Base-by-base conservation (phyloP, 257 asterid genomes). In the Phtheirospermum japonicum region DNA sequence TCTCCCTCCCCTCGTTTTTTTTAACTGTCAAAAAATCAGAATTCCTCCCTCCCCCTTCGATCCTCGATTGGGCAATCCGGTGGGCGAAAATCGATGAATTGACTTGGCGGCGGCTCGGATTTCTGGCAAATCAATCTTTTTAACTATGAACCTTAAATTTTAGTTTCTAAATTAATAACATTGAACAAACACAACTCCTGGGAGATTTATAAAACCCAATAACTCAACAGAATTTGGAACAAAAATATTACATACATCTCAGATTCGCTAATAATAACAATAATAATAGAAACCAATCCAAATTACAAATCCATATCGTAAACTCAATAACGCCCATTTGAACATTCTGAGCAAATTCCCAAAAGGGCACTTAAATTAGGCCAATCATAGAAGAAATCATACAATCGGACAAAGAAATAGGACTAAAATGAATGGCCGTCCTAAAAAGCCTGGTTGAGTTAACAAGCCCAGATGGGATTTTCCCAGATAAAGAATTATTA, bases 391-490 rank as follows among this genome's bases (percentile, higher is more conserved):
- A n/a, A n/a, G n/a, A 49, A 52, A 31, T 31, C 34, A 31, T 31
- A 31, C 4, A 31, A 31, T 31, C 18, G 59, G 55, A 37, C 34
- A 31, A 62, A 40, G 51, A 65, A 61, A 51, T 17, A 19, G 26
- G 57, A 64, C 34, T n/a, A n/a, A 31, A 31, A 31, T 31, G 6
- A 31, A 45, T 45, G n/a, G n/a, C n/a, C n/a, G n/a, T n/a, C 77
- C 96, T 76, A 7, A 82, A 77, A 7, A 93, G 85, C 82, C 75
- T 93, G 12, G 95, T 83, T 3, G 94, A 85, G 75, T 93, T 93
- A 2, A 73, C 65, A 18, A 93, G 76, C 58, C 34, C 57, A 9
- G 64, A 2, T 32, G 97, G 95, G 30, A 89, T 71, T 9, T 69
- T 42, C 42, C 97, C 97, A 33, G 85, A 62, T 32, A 89, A 71